A percentile compares a stretch with the other conserved stretches of the same genome.
phyloP scores from a whole-genome alignment of 2,329 filamentous ascomycete genomes.

The Fusarium secorum region DNA sequence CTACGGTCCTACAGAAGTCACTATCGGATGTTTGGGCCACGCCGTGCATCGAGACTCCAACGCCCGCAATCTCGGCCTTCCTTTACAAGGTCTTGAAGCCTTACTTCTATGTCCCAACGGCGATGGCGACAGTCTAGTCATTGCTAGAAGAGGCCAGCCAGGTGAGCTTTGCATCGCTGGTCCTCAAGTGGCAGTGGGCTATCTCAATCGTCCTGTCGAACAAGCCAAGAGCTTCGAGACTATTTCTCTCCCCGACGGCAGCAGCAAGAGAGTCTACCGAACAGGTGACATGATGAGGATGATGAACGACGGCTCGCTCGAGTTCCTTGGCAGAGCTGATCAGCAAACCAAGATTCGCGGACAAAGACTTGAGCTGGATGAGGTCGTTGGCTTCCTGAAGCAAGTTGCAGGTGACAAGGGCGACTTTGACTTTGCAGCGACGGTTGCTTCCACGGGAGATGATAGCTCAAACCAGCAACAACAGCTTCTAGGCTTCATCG shows the following conservation, averaged over 20 bases:
- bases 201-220: slow-evolving; percentile 7
- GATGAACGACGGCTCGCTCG: slow-evolving; percentile 16
- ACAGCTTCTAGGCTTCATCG: not conserved
- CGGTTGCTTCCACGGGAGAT: not conserved
- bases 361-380: slow-evolving; percentile 16
- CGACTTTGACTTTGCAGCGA: slow-evolving; percentile 13
- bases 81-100: slow-evolving; percentile 1
- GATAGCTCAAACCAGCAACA: not conserved
- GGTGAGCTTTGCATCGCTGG: slow-evolving; percentile 22
- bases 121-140: rapidly evolving
- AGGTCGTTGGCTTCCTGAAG: slow-evolving; percentile 14
- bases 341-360: slow-evolving; percentile 27
- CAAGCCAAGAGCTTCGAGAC: slow-evolving; percentile 16
- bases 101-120: not conserved
- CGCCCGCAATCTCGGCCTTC: slow-evolving; percentile 20
- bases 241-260: not conserved
- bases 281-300: slow-evolving; percentile 30
- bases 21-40: slow-evolving; percentile 14
- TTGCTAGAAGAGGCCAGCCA: slow-evolving; percentile 1
- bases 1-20: slow-evolving; percentile 21
- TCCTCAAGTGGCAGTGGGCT: slow-evolving; percentile 16
- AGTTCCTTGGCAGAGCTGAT: slow-evolving; percentile 14
- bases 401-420: not conserved
- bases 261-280: not conserved
- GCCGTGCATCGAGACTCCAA: slow-evolving; percentile 10